phyloP scores from a whole-genome alignment of 2,329 filamentous ascomycete genomes.

The Nothophaeocryptopus gaeumannii region DNA sequence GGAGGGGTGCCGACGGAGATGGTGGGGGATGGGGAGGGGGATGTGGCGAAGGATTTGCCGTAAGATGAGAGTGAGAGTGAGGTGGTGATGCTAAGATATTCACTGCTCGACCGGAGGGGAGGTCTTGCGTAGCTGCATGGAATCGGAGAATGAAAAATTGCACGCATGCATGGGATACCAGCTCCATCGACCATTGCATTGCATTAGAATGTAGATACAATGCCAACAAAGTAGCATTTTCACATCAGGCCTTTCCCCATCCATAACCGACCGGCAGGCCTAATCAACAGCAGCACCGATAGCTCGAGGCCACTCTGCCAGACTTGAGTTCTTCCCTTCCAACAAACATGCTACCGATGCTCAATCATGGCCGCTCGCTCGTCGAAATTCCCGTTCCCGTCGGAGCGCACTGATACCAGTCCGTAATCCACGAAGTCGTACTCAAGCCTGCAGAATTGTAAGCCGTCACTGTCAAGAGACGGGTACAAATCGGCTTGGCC shows the following conservation, averaged over 20 bases:
- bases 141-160: neutral
- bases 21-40: neutral
- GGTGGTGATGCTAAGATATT: neutral
- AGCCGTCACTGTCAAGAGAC: neutral
- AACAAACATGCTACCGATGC: too few relatives aligned
- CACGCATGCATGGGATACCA: too few relatives aligned
- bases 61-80: neutral
- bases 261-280: too few relatives aligned
- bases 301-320: too few relatives aligned
- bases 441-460: neutral
- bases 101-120: neutral
- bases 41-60: neutral
- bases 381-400: too few relatives aligned
- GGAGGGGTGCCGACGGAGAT: constrained; percentile 9
- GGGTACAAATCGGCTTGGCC: neutral
- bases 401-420: neutral
- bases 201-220: too few relatives aligned
- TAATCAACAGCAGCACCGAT: too few relatives aligned
- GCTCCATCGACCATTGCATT: too few relatives aligned
- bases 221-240: too few relatives aligned
- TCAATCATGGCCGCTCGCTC: too few relatives aligned
- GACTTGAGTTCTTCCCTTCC: too few relatives aligned
- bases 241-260: too few relatives aligned
- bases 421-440: neutral
- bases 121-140: neutral